phyloP scores from a whole-genome alignment of 2,329 filamentous ascomycete species.

The Diaporthe ilicicola region DNA sequence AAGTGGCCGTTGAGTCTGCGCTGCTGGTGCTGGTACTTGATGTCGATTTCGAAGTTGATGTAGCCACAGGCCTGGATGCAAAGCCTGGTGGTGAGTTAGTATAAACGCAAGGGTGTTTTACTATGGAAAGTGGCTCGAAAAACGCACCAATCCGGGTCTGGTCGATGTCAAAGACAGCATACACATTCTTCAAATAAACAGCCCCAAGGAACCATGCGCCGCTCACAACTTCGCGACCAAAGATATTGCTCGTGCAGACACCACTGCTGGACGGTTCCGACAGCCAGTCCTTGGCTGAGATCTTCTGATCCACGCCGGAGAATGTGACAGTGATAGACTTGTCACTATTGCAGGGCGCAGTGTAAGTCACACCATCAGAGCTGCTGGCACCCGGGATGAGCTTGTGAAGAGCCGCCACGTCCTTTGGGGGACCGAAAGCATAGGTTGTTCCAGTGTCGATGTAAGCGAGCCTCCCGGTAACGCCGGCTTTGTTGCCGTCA shows the following conservation, averaged over 20 bases:
- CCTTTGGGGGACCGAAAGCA: slow-evolving; percentile 73
- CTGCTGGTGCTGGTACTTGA: slow-evolving; percentile 8
- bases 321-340: slow-evolving; percentile 72
- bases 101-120: background rate
- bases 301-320: slow-evolving; percentile 70
- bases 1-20: background rate
- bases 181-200: slow-evolving; percentile 89
- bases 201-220: slow-evolving; percentile 84
- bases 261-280: slow-evolving; percentile 53
- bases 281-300: slow-evolving; percentile 78
- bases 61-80: slow-evolving; percentile 43
- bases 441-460: slow-evolving; percentile 88
- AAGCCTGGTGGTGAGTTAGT: slow-evolving; percentile 43
- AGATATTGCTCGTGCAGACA: slow-evolving; percentile 75
- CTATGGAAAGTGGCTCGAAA: background rate
- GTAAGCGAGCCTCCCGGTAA: slow-evolving; percentile 69
- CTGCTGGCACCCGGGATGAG: slow-evolving; percentile 69
- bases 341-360: slow-evolving; percentile 76
- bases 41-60: slow-evolving; percentile 32
- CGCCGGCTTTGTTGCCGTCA: slow-evolving; percentile 64
- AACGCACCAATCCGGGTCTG: slow-evolving; percentile 67
- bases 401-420: slow-evolving; percentile 74
- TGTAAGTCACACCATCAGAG: slow-evolving; percentile 69
- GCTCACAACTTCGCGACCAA: slow-evolving; percentile 73
- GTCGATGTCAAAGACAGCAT: slow-evolving; percentile 84